phyloP scores from a whole-genome alignment of 352 stramenopile species.

The Plasmopara muralis region DNA sequence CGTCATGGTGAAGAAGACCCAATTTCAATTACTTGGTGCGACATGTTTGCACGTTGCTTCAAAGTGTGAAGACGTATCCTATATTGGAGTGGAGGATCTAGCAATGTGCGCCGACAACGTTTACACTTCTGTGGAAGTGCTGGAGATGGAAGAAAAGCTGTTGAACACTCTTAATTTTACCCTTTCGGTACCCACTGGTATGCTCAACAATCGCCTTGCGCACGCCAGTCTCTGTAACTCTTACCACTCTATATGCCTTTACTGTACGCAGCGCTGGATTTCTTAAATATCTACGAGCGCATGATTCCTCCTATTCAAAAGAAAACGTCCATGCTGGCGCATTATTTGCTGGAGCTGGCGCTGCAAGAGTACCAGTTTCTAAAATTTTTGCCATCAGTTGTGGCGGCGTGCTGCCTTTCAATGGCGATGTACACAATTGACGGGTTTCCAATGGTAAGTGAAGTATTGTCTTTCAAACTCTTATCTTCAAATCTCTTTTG shows the following conservation, averaged over 20 bases:
- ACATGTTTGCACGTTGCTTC: slow-evolving; percentile 87
- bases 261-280: slow-evolving; percentile 59
- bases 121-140: slow-evolving; percentile 82
- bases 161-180: slow-evolving; percentile 90
- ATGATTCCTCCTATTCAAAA: slow-evolving; percentile 82
- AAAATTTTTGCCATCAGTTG: slow-evolving; percentile 78
- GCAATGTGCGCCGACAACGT: slow-evolving; percentile 89
- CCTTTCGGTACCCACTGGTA: slow-evolving; percentile 83
- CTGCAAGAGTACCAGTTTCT: slow-evolving; percentile 87
- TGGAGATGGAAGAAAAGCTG: slow-evolving; percentile 89
- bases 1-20: slow-evolving; percentile 85
- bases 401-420: slow-evolving; percentile 75
- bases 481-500: slow-evolving; percentile 3
- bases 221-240: background rate
- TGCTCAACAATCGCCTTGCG: slow-evolving; percentile 3
- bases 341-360: slow-evolving; percentile 84
- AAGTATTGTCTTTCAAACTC: background rate
- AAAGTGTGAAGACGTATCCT: slow-evolving; percentile 90
- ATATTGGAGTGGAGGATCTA: slow-evolving; percentile 88
- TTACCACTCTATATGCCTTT: slow-evolving; percentile 1
- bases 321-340: slow-evolving; percentile 82
- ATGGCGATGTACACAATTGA: slow-evolving; percentile 84
- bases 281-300: slow-evolving; percentile 86
- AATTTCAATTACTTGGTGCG: slow-evolving; percentile 85
- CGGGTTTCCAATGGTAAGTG: slow-evolving; percentile 71